Evolutionary conservation across 2,329 filamentous ascomycete genomes (phyloP), one percentile per base, ranked within the genome.

Genomic region (Drechslerella dactyloides): DNA sequence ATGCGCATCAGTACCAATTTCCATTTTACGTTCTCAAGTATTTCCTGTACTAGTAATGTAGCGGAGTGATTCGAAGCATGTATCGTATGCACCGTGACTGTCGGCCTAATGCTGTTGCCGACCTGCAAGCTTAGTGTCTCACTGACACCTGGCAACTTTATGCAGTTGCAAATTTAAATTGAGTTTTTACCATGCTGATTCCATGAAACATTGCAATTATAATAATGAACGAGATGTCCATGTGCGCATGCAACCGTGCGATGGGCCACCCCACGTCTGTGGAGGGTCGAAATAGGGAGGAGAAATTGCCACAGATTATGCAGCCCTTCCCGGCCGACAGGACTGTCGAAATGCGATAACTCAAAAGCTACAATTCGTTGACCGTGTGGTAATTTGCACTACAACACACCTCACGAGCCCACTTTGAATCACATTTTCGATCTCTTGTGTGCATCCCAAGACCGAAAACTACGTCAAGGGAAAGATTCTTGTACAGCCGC

Each of bases 321-420:
- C 27, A 33, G 27, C 27, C 27, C 27, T 33, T 33, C 27, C 27
- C 27, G 27, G 27, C 27, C 27, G 27, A 33, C 27, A 33, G 27
- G n/a, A 4, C 27, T 4, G 27, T 4, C 27, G 27, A 33, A 33
- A 33, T 33, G 27, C 27, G 27, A 33, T 8, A 33, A 33, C 4
- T 15, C 5, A 19, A 23, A 23, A 48, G 11, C 44, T 8, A n/a
- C n/a, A n/a, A n/a, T n/a, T n/a, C 11, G 44, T 48, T 48, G 44
- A 48, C 44, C 11, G 44, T 48, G 44, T 48, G 44, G 44, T 48
- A 48, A 44, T 48, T 48, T 48, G 44, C 44, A 21, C n/a, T 1
- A 21, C 44, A 48, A 48, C 44, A 48, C 44, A 21, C 2, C 17
- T 10, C 44, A 48, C 19, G 11, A 48, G 17, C 17, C 44, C 44